Evolutionary conservation across 345 rosid genomes (phyloP), one percentile per base, ranked within the genome.

Genomic region (Corchorus olitorius): DNA sequence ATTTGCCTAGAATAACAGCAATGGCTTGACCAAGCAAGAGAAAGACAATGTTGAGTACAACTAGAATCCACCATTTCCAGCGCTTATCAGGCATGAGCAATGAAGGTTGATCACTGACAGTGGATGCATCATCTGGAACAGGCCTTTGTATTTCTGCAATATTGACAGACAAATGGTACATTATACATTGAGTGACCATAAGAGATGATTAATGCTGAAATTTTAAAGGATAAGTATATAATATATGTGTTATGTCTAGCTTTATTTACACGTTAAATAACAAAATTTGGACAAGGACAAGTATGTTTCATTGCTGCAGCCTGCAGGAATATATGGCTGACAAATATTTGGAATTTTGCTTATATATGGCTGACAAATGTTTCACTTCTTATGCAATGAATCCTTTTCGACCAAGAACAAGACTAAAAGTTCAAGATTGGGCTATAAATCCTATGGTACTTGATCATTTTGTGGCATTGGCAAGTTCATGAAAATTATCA

Each of bases 61-160:
- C 80, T 20, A 79, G 17, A 61, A 73, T 48, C 81, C 83, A 72
- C 80, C 78, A 76, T 62, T 76, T 75, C 78, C 75, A 73, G 15
- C 76, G 58, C 19, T 65, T 69, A 34, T 48, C 16, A 1, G 55
- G 66, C 5, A 39, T 9, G 34, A 46, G n/a, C 27, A 54, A 2
- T 27, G 45, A 33, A 74, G 4, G 70, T n/a, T 49, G 77, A 35
- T 39, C 22, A 0, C 22, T 34, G 13, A 39, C 13, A 6, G 17
- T 17, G 3, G 27, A 27, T 12, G 33, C 60, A 49, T 35, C 48
- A 0, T 11, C 70, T 6, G 59, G 35, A 63, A 34, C 56, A 13
- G 6, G 35, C 11, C 10, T 62, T 62, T 6, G 34, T 33, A 41
- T 8, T 50, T 62, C 70, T 60, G 62, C 61, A n/a, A 34, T 33